A percentile compares a stretch with the other conserved stretches of the same genome.
These are phyloP conservation scores for Phytopythium aichiense DNA, from an alignment of 352 stramenopile genomes.

Conservation along the genomic window DNA sequence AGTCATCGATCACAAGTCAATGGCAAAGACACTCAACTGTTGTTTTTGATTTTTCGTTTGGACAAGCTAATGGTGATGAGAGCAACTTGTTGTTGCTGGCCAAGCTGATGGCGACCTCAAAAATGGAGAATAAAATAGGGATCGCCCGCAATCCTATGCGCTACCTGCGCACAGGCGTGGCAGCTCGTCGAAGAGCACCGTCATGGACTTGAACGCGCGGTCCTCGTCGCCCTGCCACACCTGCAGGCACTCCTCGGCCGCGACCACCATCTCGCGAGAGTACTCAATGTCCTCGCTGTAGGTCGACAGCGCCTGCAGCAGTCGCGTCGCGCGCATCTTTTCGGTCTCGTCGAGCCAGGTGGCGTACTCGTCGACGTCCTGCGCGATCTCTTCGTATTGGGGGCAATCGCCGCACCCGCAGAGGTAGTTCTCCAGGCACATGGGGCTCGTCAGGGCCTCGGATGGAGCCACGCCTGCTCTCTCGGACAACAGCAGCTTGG, in stretches of 20 bases:
- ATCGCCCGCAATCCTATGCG: background rate
- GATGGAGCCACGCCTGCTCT: constrained; percentile 4
- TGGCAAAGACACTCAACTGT: background rate
- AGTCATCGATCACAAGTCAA: background rate
- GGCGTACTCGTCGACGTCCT: constrained; percentile 30
- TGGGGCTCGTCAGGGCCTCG: constrained; percentile 2
- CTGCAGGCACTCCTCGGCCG: constrained; percentile 57
- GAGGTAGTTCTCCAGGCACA: constrained; percentile 62
- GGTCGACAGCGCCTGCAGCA: constrained; percentile 71
- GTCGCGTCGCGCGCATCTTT: constrained; percentile 40
- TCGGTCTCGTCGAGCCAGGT: constrained; percentile 22
- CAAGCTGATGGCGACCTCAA: background rate
- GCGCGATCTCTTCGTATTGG: constrained; percentile 46
- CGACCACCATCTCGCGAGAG: constrained; percentile 53
- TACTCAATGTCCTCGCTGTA: constrained; percentile 72
- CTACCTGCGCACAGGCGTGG: constrained; percentile 42
- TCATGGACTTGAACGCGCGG: constrained; percentile 65
- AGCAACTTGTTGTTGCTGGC: background rate
- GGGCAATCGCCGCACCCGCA: constrained; percentile 62
- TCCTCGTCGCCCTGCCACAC: constrained; percentile 66
- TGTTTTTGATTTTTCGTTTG: background rate
- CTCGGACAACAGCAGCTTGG: background rate
- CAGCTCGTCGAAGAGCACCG: constrained; percentile 59
- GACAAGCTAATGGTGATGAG: background rate
- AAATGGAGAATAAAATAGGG: constrained; percentile 1